Evolutionary conservation across 2,329 filamentous ascomycete species (phyloP), one percentile per base, ranked within the genome.

Genomic region (Pseudogymnoascus sp.): DNA sequence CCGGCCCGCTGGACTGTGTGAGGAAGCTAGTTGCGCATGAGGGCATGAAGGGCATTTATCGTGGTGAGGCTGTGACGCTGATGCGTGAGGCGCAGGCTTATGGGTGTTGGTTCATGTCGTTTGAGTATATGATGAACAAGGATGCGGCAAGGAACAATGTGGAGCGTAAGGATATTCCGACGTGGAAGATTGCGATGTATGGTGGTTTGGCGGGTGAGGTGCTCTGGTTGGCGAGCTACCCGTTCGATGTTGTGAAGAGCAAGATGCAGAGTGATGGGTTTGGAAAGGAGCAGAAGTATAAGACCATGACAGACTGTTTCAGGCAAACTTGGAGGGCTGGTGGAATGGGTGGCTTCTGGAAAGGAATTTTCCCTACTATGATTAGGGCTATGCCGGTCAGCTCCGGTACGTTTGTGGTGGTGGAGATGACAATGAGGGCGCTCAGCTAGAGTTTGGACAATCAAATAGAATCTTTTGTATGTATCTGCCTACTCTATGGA

Each of bases 211-310:
- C 95, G 0, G 95, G 95, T 69, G 95, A 99, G 81, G 91, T 87
- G 61, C 83, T 99, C 63, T 99, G 95, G 95, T 80, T 99, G 62
- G 83, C 83, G 37, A 96, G 91, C 73, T 99, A 99, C 78, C 95
- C 95, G 21, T 89, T 99, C 67, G 95, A 99, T 77, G 93, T 99
- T 28, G 78, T 99, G 77, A 99, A 99, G 89, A 96, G 91, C 78
- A 97, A 96, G 85, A 97, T 97, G 93, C 95, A 99, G 83, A 96
- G 89, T 63, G 95, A 99, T 77, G 93, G 90, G 0, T 95, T 97
- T 73, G 91, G 90, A 4, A 65, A 75, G 59, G 78, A 83, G 66
- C 86, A 88, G 79, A 83, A 82, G 73, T 99, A 89, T 78, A 84
- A 79, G 74, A 88, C 80, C 62, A 97, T 97, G 93, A 84, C 88